Conservation (phyloP, 1,284 basidiomycete genomes). For the Lignosus rhinocerotis region DNA sequence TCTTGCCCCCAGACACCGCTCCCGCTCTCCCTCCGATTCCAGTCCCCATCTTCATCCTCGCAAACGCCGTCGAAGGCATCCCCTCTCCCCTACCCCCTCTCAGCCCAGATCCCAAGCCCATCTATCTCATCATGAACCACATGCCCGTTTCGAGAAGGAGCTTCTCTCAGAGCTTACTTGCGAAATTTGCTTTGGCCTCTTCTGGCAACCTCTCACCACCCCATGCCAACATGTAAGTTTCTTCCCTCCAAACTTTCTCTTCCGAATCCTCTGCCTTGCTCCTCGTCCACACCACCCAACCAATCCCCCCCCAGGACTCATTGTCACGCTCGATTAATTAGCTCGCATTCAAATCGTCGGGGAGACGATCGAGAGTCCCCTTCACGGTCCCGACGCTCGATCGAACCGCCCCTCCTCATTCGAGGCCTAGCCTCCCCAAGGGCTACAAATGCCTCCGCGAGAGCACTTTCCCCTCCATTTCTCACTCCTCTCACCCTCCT, state of each 20-base stretch:
- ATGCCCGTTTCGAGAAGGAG: slow-evolving; percentile 62
- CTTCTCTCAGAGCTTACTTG: slow-evolving; percentile 79
- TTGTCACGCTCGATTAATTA: too few relatives aligned
- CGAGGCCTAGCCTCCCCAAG: neutral
- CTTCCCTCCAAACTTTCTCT: neutral
- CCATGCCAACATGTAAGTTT: slow-evolving; percentile 87
- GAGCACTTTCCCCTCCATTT: slow-evolving; percentile 1
- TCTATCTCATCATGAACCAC: slow-evolving; percentile 29
- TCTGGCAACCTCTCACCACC: slow-evolving; percentile 88
- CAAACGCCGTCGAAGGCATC: slow-evolving; percentile 27
- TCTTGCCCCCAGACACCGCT: slow-evolving; percentile 2
- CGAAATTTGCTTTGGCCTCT: slow-evolving; percentile 86
- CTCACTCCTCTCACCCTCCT: neutral
- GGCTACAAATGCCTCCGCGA: slow-evolving; percentile 6
- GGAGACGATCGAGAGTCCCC: neutral
- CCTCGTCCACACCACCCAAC: neutral
- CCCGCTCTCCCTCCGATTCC: slow-evolving; percentile 14
- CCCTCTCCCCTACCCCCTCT: slow-evolving; percentile 12
- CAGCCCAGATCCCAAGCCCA: slow-evolving; percentile 18
- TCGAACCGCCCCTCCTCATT: neutral
- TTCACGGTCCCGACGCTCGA: neutral
- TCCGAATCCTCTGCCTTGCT: too few relatives aligned
- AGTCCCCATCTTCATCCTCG: slow-evolving; percentile 20
- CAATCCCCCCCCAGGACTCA: too few relatives aligned
- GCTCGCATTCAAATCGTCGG: too few relatives aligned